A percentile compares a stretch with the other conserved stretches of the same genome.
Evolutionary conservation across 129 eudicot genomes (phyloP).

Genomic region (Oenanthe sinensis): DNA sequence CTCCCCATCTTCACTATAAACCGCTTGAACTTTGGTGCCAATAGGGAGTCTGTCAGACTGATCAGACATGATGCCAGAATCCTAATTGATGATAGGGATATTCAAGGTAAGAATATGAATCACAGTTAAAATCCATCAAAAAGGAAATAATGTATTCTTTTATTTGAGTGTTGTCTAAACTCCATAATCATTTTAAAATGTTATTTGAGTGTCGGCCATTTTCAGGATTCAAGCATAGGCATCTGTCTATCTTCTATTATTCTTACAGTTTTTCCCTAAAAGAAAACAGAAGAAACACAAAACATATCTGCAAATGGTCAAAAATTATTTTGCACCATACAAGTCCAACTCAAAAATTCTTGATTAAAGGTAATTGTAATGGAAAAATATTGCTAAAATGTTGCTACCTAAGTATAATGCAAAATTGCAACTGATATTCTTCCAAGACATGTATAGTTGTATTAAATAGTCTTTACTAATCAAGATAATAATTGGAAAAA

Average conservation of each 20-base stretch:
- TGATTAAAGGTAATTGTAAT: not conserved
- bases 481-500: not conserved
- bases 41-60: constrained; percentile 50
- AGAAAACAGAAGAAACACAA: not conserved
- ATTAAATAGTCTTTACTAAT: not conserved
- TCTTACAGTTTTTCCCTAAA: not conserved
- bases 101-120: not conserved
- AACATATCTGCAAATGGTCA: not conserved
- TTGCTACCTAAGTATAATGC: not conserved
- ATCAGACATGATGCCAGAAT: constrained; percentile 27
- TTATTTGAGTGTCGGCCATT: not conserved
- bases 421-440: not conserved
- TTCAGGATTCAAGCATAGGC: not conserved
- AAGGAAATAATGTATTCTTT: not conserved
- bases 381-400: not conserved
- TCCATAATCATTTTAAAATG: not conserved
- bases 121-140: not conserved
- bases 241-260: not conserved
- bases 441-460: not conserved
- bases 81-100: constrained; percentile 24
- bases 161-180: not conserved
- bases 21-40: constrained; percentile 93
- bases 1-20: constrained; percentile 97
- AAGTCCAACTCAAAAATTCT: not conserved
- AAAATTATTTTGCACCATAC: not conserved